Evolutionary conservation across 1,284 basidiomycete species (phyloP).

Genomic region (Phylloboletellus chloephorus): DNA sequence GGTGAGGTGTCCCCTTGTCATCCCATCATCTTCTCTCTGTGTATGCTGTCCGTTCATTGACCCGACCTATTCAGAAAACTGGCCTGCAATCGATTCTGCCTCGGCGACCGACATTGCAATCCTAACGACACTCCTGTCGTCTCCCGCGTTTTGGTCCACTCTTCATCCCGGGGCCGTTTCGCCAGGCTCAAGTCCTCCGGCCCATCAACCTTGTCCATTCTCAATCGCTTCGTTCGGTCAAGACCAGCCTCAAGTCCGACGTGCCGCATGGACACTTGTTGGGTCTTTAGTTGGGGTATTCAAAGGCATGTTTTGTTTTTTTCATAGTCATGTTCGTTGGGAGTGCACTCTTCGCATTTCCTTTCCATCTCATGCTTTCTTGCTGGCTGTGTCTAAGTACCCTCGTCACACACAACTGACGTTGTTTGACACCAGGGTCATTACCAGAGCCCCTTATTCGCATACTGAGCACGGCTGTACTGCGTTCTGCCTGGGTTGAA

Average conservation of each 20-base stretch:
- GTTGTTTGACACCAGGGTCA: constrained; percentile 27
- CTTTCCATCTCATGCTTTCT: neutral
- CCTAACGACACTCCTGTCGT: constrained; percentile 41
- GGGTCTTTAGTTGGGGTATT: constrained; percentile 34
- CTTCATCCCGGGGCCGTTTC: constrained; percentile 38
- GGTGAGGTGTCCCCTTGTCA: neutral
- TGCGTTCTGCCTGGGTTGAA: constrained; percentile 77
- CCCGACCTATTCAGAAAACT: constrained; percentile 14
- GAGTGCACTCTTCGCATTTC: neutral
- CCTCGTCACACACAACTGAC: constrained; percentile 3
- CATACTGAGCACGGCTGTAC: constrained; percentile 51
- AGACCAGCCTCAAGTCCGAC: constrained; percentile 63
- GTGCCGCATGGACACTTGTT: constrained; percentile 56
- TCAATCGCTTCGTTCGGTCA: constrained; percentile 49
- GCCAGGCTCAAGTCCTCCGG: neutral
- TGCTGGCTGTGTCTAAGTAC: neutral
- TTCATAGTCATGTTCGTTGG: neutral
- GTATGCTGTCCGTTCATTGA: constrained; percentile 7
- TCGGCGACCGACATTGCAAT: constrained; percentile 20
- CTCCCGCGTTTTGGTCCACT: constrained; percentile 55
- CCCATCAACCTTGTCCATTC: constrained; percentile 36
- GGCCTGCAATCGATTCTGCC: constrained; percentile 7
- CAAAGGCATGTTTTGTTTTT: constrained; percentile 37
- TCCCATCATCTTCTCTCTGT: neutral
- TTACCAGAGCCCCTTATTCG: constrained; percentile 37